These are phyloP conservation scores for Leishmania lainsoni DNA, from an alignment of 208 protist species.

Conservation along the genomic window DNA sequence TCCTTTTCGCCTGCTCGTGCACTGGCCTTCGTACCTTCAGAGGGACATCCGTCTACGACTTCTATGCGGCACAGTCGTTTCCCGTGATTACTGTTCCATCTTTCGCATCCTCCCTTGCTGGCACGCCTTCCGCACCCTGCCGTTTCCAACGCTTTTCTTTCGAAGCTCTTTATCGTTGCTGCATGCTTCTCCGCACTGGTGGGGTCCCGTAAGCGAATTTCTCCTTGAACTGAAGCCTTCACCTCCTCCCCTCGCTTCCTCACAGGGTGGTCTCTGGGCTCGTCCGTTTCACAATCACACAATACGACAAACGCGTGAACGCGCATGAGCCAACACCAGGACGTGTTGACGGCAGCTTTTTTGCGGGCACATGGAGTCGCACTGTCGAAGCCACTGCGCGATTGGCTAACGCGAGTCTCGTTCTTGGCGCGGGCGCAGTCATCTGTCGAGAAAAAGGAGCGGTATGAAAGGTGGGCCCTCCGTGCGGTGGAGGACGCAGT, in stretches of 20 bases:
- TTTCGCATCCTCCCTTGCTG: not conserved
- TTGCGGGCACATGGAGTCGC: conserved; percentile 50
- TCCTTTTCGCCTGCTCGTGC: no score
- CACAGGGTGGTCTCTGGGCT: conserved; percentile 5
- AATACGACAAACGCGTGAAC: not conserved
- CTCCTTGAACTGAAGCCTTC: not conserved
- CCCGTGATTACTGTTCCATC: not conserved
- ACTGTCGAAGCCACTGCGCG: conserved; percentile 46
- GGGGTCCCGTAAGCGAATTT: not conserved
- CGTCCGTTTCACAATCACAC: not conserved
- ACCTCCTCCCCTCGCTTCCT: not conserved
- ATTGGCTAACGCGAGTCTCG: conserved; percentile 69
- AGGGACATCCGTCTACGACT: not conserved
- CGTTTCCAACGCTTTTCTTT: not conserved
- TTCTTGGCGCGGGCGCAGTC: conserved; percentile 57
- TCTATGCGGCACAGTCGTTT: not conserved
- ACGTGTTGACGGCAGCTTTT: conserved; percentile 55
- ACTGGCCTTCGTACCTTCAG: not conserved
- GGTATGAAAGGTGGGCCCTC: conserved; percentile 76
- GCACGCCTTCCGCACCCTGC: not conserved
- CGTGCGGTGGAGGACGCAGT: conserved; percentile 56
- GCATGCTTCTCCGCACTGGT: not conserved
- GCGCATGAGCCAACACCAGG: conserved; percentile 21
- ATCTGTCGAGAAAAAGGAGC: conserved; percentile 36
- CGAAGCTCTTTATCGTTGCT: not conserved